Base-by-base conservation (phyloP, 257 asterid species). In the Solanum chiquidenum region DNA sequence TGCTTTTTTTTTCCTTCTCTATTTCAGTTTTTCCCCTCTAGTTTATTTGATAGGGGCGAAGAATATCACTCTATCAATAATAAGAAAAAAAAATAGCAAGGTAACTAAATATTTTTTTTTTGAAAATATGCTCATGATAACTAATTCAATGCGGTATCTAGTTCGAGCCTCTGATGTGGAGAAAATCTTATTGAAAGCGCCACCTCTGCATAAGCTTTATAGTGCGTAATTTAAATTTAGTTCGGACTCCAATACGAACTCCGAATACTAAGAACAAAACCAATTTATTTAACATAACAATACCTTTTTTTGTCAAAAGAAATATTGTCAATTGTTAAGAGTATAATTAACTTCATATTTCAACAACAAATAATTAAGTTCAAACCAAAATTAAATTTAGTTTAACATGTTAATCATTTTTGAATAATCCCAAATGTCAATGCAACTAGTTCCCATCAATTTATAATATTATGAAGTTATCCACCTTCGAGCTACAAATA, bases 201-300 rank as follows among this genome's bases (percentile, higher is more conserved):
- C 9, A 16, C 0, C 1, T 2, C 0, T 16, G 8, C 16, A 49
- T 16, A 16, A 16, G 0, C 8, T 16, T 52, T 52, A 3, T 16
- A 52, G 4, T 14, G 23, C 1, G 4, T 52, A 5, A 52, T 16
- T 0, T 0, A 52, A 5, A 52, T 52, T 52, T 52, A 6, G 3
- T 52, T 0, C 3, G 0, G 0, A 52, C 4, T 18, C 9, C 0
- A 2, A 52, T 16, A 18, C 0, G 0, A 18, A 52, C 62, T 52
- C 9, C 9, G 0, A 18, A 52, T 4, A 52, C 23, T 4, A 0
- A 0, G 2, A 52, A 16, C 8, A 52, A 52, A 52, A 52, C 25
- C 60, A 49, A 49, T 49, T 58, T 58, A 7, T 31, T 72, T 11
- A 4, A 72, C 14, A 72, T 72, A 33, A 33, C 79, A 72, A 33